These are phyloP conservation scores for Gossypium ekmanianum DNA, from an alignment of 345 rosid species.

Conservation along the genomic window DNA sequence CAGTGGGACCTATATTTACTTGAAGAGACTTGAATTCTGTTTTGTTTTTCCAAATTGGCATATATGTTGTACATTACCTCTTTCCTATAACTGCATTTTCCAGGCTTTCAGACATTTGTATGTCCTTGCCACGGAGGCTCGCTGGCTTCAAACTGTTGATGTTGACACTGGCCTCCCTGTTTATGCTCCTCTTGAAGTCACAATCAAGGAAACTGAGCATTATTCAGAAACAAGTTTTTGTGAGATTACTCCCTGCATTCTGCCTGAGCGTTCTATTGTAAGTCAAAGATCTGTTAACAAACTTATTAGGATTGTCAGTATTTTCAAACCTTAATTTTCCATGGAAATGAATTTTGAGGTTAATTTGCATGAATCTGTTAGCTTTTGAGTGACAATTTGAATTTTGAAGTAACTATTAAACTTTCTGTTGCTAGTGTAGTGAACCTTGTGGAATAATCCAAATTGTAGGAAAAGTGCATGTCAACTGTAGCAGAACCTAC, in stretches of 20 bases:
- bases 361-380: constrained; percentile 4
- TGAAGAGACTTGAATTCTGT: neutral
- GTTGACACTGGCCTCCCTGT: constrained; percentile 95
- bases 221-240: constrained; percentile 85
- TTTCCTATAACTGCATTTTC: constrained; percentile 17
- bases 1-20: neutral
- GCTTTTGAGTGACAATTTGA: neutral
- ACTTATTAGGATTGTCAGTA: neutral
- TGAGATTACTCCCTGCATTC: constrained; percentile 89
- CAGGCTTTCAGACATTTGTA: constrained; percentile 98
- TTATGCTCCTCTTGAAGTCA: constrained; percentile 86
- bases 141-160: constrained; percentile 95
- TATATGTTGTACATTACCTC: constrained; percentile 16
- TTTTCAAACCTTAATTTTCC: neutral
- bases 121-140: constrained; percentile 93
- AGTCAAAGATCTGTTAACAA: constrained; percentile 29
- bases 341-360: neutral
- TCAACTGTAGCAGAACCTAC: neutral
- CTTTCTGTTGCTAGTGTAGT: neutral
- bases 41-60: neutral
- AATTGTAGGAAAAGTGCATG: neutral
- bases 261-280: constrained; percentile 93
- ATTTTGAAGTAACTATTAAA: neutral
- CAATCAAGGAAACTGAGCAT: constrained; percentile 70
- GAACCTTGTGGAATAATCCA: neutral